Conservation (phyloP, 495 filamentous ascomycete genomes). For the Penicillium ochrochloron region DNA sequence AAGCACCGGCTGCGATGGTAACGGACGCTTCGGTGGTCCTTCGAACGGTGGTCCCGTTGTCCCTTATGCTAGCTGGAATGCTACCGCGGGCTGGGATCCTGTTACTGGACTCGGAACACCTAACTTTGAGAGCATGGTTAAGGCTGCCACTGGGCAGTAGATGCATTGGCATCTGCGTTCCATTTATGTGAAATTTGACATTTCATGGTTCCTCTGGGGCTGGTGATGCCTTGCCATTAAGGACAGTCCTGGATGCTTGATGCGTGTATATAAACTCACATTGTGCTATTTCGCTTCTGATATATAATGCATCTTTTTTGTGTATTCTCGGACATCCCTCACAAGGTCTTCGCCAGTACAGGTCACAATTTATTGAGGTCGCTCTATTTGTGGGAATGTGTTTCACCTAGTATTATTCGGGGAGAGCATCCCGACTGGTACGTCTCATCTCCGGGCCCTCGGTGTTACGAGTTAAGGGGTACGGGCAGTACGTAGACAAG, state of each 20-base stretch:
- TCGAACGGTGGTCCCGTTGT: conserved; percentile 43
- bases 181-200: background rate
- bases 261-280: background rate
- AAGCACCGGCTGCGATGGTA: conserved; percentile 63
- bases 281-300: background rate
- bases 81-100: conserved; percentile 64
- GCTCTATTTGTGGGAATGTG: background rate
- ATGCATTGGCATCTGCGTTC: background rate
- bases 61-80: conserved; percentile 53
- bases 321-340: background rate
- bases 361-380: background rate
- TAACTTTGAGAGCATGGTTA: conserved; percentile 45
- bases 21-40: conserved; percentile 44
- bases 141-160: conserved; percentile 28
- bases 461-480: no score
- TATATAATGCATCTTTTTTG: background rate
- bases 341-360: no score
- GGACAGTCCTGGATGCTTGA: background rate
- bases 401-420: no score
- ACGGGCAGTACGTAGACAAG: no score
- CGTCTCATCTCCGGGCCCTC: no score
- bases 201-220: background rate
- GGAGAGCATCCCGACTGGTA: no score
- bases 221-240: background rate
- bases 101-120: conserved; percentile 65